A percentile compares a stretch with the other conserved stretches of the same genome.
phyloP scores from a whole-genome alignment of 2,329 filamentous ascomycete genomes.

The Hirsutella minnesotensis region DNA sequence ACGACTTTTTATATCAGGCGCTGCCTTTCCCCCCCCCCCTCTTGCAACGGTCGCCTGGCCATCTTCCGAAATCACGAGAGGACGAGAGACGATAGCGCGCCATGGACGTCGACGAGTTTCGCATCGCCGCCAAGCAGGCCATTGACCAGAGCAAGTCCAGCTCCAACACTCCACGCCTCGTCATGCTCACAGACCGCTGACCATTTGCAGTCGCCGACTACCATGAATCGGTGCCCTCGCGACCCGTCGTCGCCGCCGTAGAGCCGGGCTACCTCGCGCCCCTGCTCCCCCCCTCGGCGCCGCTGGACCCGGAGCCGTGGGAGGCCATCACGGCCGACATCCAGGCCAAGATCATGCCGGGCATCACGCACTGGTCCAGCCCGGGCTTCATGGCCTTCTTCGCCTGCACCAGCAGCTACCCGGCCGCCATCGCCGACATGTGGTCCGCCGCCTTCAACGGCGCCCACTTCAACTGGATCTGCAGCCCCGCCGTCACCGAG shows the following conservation, averaged over 20 bases:
- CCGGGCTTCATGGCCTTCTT: slow-evolving; percentile 97
- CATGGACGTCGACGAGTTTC: slow-evolving; percentile 76
- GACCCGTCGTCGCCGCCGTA: slow-evolving; percentile 65
- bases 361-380: slow-evolving; percentile 88
- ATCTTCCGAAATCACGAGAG: no score
- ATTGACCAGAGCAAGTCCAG: slow-evolving; percentile 65
- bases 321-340: slow-evolving; percentile 71
- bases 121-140: slow-evolving; percentile 61
- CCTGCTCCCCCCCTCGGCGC: slow-evolving; percentile 58
- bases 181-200: not conserved
- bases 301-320: slow-evolving; percentile 61
- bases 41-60: no score
- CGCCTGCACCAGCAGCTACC: slow-evolving; percentile 70
- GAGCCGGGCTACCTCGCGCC: slow-evolving; percentile 76
- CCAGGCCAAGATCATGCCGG: slow-evolving; percentile 76
- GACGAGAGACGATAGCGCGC: not conserved
- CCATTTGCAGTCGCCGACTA: slow-evolving; percentile 59
- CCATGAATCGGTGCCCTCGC: slow-evolving; percentile 61
- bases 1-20: no score
- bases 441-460: slow-evolving; percentile 82
- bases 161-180: not conserved
- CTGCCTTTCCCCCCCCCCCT: no score
- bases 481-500: slow-evolving; percentile 83
- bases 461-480: slow-evolving; percentile 95
- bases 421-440: slow-evolving; percentile 81